These are phyloP conservation scores for Coemansia sp. DNA, from an alignment of 192 early-diverging fungal genomes.

Conservation along the genomic window DNA sequence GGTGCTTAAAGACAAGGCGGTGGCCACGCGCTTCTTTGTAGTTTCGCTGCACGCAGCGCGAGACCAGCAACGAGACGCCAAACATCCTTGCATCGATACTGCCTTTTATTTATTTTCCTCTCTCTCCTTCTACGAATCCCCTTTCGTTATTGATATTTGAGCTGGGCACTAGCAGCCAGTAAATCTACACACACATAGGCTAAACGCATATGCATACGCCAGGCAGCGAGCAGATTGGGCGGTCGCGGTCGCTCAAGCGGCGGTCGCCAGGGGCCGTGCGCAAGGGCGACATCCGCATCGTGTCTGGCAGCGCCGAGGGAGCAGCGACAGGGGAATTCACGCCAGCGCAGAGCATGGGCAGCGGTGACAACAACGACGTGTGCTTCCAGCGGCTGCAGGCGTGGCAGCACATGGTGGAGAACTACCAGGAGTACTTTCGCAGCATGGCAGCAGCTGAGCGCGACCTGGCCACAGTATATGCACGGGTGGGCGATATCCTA, in stretches of 20 bases:
- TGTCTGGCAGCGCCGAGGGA: slow-evolving; percentile 10
- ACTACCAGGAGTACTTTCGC: slow-evolving; percentile 43
- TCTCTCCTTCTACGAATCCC: neutral
- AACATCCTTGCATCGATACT: neutral
- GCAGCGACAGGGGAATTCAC: slow-evolving; percentile 16
- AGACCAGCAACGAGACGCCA: neutral
- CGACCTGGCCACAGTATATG: slow-evolving; percentile 51
- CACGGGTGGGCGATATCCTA: slow-evolving; percentile 47
- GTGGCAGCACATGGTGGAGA: slow-evolving; percentile 36
- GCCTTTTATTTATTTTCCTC: neutral
- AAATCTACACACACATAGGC: too few relatives aligned
- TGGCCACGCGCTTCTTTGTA: slow-evolving; percentile 5
- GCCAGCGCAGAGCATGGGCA: slow-evolving; percentile 34
- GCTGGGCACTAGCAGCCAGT: too few relatives aligned
- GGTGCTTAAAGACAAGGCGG: slow-evolving; percentile 2
- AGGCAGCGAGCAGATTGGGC: slow-evolving; percentile 1
- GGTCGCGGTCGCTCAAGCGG: slow-evolving; percentile 13
- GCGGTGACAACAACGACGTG: slow-evolving; percentile 35
- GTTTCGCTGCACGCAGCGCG: slow-evolving; percentile 2
- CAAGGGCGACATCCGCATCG: slow-evolving; percentile 48
- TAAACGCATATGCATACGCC: slow-evolving; percentile 1
- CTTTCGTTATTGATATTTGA: neutral
- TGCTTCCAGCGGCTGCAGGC: slow-evolving; percentile 44
- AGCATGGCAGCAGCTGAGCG: slow-evolving; percentile 52
- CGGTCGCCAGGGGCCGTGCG: slow-evolving; percentile 23